Evolutionary conservation across 2,329 filamentous ascomycete genomes (phyloP), one percentile per base, ranked within the genome.

Genomic region (Penicillium sumatraense): DNA sequence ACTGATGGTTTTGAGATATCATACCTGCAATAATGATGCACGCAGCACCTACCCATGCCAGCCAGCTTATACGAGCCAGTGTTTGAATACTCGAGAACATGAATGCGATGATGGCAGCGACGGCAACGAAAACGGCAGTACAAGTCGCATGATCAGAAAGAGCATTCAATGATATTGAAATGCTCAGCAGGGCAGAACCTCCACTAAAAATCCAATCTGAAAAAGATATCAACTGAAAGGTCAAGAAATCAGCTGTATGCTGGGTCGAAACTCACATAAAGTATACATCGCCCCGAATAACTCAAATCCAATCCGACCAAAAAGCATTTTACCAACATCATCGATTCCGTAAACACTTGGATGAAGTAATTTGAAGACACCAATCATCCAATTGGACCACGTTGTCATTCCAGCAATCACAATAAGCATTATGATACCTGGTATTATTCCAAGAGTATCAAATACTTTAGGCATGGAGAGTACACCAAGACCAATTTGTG

Each of bases 181-280:
- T 66, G n/a, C 76, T 68, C 6, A 78, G 63, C 60, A 80, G 71
- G 18, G 70, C 76, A 23, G 75, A 76, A 38, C 76, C 77, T 44
- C 70, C 63, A 44, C 72, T 74, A 71, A 53, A 79, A 53, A 62
- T 67, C 64, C 45, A 73, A 70, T 58, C 62, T 64, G n/a, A n/a
- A n/a, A n/a, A n/a, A n/a, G n/a, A n/a, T n/a, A n/a, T n/a, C n/a
- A n/a, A n/a, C n/a, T n/a, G n/a, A n/a, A n/a, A n/a, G n/a, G n/a
- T n/a, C n/a, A n/a, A n/a, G n/a, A n/a, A n/a, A n/a, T n/a, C n/a
- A n/a, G n/a, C n/a, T n/a, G n/a, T n/a, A n/a, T n/a, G n/a, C n/a
- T n/a, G n/a, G n/a, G n/a, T 18, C 10, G 42, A 29, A 16, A 36
- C 23, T 51, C 21, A 51, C 49, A 51, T 2, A 51, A 13, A 11